Base-by-base conservation (phyloP, 116 monocot species). In the Zostera marina region DNA sequence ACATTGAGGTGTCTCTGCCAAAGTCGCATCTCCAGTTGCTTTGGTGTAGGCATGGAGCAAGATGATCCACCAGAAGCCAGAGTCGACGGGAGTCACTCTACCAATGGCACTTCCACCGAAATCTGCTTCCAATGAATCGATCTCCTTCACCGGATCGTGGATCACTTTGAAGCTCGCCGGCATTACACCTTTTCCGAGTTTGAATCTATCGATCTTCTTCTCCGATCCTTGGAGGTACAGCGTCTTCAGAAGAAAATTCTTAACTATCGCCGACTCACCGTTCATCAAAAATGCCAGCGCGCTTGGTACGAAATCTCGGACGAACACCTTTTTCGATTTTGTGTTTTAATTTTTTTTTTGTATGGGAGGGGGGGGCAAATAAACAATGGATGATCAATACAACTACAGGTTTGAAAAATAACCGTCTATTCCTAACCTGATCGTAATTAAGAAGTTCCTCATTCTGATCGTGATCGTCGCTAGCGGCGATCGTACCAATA, bases 1-100 rank as follows among this genome's bases (percentile, higher is more conserved):
- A 19, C 63, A 71, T 16, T 71, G 72, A 0, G 70, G 47, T 51
- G 47, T 58, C 41, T 70, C 70, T 32, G 63, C 70, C 26, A 70
- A 14, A 0, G 70, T 58, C 13, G 44, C 32, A 52, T 70, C 70
- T 10, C 70, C 70, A 4, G 70, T 72, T 3, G 65, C 65, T 53
- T 72, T 72, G 14, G 65, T 65, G 25, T 65, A 72, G 19, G 72
- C 66, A 45, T 60, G 59, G n/a, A 72, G 65, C 42, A 72, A 58
- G 20, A 72, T 72, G 23, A 72, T 72, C 72, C 72, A 72, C 72
- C 72, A 72, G 21, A 72, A 65, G 14, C 72, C 72, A 54, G 72
- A 65, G 22, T 72, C 72, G 60, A 72, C 59, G 15, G 72, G 72
- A 40, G 72, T 65, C 22, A 65, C 72, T 40, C 65, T 54, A 25